Evolutionary conservation across 345 rosid species (phyloP).

Genomic region (Eucalyptus leucophloia): DNA sequence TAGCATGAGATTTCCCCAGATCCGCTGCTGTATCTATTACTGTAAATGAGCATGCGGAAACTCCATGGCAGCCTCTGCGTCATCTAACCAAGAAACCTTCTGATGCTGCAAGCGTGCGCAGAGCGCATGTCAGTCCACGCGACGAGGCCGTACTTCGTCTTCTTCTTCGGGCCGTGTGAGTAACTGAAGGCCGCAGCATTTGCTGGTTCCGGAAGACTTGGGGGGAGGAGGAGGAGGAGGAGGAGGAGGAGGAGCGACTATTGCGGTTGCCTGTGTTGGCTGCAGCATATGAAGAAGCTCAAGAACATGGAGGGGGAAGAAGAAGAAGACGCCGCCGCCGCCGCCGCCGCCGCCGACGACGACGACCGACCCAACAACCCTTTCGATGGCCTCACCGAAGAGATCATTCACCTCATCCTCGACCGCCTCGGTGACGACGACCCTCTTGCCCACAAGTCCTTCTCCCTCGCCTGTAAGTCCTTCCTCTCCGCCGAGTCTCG

Average conservation of each 20-base stretch:
- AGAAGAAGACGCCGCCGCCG: neutral
- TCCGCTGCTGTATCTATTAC: neutral
- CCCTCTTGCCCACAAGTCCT: conserved; percentile 42
- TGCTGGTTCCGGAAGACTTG: neutral
- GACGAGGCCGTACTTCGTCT: neutral
- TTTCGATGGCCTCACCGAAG: conserved; percentile 42
- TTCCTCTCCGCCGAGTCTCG: conserved; percentile 30
- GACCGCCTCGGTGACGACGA: conserved; percentile 19
- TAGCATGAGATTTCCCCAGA: neutral
- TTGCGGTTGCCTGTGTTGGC: neutral
- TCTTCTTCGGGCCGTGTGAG: neutral
- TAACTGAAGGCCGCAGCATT: neutral
- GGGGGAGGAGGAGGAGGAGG: neutral
- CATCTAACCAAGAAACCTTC: neutral
- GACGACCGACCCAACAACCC: neutral
- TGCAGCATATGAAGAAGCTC: neutral
- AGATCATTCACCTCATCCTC: conserved; percentile 39
- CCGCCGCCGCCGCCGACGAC: neutral
- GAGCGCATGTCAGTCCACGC: neutral
- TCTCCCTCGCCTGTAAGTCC: conserved; percentile 41
- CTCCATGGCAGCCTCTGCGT: neutral
- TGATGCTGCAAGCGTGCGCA: neutral
- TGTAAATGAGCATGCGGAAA: neutral
- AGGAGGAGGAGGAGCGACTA: neutral
- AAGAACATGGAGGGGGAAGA: neutral